These are phyloP conservation scores for Solanum microdontum DNA, from an alignment of 257 asterid species.

Conservation along the genomic window DNA sequence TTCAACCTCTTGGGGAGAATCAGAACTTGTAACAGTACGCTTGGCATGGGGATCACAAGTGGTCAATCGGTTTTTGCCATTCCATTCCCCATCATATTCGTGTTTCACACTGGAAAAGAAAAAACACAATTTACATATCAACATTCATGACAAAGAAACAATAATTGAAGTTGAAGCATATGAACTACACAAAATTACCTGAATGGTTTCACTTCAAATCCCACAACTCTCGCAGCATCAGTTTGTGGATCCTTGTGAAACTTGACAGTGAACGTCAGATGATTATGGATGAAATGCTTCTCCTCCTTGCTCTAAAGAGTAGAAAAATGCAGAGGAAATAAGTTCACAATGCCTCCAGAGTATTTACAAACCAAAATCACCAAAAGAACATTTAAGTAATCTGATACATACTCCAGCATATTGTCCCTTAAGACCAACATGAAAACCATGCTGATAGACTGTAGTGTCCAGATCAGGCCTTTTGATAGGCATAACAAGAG, in stretches of 20 bases:
- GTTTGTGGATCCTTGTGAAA: slow-evolving; percentile 68
- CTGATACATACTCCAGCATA: slow-evolving; percentile 61
- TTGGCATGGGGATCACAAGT: slow-evolving; percentile 87
- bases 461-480: slow-evolving; percentile 40
- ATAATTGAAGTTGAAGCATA: not conserved
- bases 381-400: not conserved
- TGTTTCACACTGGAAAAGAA: slow-evolving; percentile 58
- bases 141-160: not conserved
- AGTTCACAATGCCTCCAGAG: not conserved
- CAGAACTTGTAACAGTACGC: slow-evolving; percentile 47
- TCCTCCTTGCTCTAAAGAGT: slow-evolving; percentile 44
- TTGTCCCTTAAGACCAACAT: slow-evolving; percentile 61
- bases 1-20: slow-evolving; percentile 78
- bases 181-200: slow-evolving; percentile 33
- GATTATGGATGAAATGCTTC: slow-evolving; percentile 66
- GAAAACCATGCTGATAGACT: slow-evolving; percentile 67
- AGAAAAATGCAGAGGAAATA: slow-evolving; percentile 3
- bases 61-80: slow-evolving; percentile 37
- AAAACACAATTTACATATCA: slow-evolving; percentile 2
- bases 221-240: slow-evolving; percentile 76
- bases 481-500: slow-evolving; percentile 67
- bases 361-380: not conserved
- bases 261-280: slow-evolving; percentile 59
- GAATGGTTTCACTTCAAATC: slow-evolving; percentile 74
- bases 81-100: slow-evolving; percentile 69